phyloP scores from a whole-genome alignment of 768 basidiomycete species.

The Collybiopsis confluens region DNA sequence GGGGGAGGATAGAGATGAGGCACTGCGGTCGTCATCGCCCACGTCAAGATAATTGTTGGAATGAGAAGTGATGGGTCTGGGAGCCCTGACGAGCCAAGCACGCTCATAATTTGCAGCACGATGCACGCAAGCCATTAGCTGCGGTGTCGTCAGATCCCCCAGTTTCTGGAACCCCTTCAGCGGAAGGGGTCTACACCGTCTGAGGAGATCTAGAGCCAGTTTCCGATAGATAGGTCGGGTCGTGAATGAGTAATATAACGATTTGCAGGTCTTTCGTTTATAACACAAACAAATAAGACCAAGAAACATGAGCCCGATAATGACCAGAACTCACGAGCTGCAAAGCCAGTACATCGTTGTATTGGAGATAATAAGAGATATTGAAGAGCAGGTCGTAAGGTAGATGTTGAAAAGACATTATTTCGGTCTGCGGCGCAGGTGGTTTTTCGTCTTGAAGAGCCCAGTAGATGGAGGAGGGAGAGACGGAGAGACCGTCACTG shows the following conservation, averaged over 20 bases:
- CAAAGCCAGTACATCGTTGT: constrained; percentile 55
- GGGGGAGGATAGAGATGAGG: neutral
- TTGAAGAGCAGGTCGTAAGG: constrained; percentile 72
- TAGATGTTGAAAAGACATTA: constrained; percentile 32
- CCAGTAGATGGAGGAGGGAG: neutral
- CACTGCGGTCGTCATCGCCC: neutral
- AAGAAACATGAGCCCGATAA: neutral
- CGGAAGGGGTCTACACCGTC: constrained; percentile 64
- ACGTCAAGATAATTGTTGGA: neutral
- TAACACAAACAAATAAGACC: constrained; percentile 9
- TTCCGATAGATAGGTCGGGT: constrained; percentile 68
- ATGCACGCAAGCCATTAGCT: constrained; percentile 60
- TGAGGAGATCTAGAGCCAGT: constrained; percentile 57
- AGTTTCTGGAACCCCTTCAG: constrained; percentile 67
- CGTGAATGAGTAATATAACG: constrained; percentile 54
- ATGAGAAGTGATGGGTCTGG: constrained; percentile 38
- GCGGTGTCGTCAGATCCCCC: constrained; percentile 57
- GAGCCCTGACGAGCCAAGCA: constrained; percentile 58
- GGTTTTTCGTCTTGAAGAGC: neutral
- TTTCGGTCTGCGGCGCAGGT: neutral
- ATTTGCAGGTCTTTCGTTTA: constrained; percentile 54
- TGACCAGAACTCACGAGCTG: constrained; percentile 48
- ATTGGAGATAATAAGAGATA: constrained; percentile 58
- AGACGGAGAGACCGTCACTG: constrained; percentile 5
- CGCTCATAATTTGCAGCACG: constrained; percentile 58